Conservation (phyloP, 805 yeast species). For the Saturnispora zaruensis region DNA sequence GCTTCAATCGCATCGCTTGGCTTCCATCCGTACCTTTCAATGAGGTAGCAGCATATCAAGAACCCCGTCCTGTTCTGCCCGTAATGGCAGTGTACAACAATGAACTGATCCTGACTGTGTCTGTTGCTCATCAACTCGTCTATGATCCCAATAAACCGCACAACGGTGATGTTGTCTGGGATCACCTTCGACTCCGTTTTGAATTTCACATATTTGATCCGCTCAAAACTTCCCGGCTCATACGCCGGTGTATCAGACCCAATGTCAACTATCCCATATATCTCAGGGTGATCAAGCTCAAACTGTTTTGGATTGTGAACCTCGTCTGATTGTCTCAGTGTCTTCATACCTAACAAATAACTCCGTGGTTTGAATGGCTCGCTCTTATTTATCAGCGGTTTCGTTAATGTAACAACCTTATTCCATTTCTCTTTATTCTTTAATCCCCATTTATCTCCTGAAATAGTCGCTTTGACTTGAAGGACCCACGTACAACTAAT, state of each 20-base stretch:
- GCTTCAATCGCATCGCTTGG: constrained; percentile 58
- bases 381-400: constrained; percentile 29
- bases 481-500: constrained; percentile 68
- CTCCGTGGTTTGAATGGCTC: constrained; percentile 27
- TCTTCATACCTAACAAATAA: constrained; percentile 64
- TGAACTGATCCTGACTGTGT: constrained; percentile 26
- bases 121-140: constrained; percentile 33
- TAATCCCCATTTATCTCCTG: constrained; percentile 71
- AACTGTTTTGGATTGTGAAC: constrained; percentile 49
- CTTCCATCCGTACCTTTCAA: constrained; percentile 50
- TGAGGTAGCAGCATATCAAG: constrained; percentile 57
- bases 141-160: constrained; percentile 45
- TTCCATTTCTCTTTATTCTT: constrained; percentile 72
- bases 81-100: constrained; percentile 73
- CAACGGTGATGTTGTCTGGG: constrained; percentile 53
- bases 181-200: constrained; percentile 74
- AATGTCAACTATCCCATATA: constrained; percentile 58
- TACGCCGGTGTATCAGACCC: constrained; percentile 67
- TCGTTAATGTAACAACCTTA: constrained; percentile 42
- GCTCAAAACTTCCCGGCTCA: constrained; percentile 45
- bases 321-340: constrained; percentile 55
- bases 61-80: constrained; percentile 78
- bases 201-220: constrained; percentile 56
- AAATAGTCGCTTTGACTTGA: constrained; percentile 48
- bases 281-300: constrained; percentile 42